Evolutionary conservation across 2,329 filamentous ascomycete genomes (phyloP), one percentile per base, ranked within the genome.

Genomic region (Colletotrichum incanum): DNA sequence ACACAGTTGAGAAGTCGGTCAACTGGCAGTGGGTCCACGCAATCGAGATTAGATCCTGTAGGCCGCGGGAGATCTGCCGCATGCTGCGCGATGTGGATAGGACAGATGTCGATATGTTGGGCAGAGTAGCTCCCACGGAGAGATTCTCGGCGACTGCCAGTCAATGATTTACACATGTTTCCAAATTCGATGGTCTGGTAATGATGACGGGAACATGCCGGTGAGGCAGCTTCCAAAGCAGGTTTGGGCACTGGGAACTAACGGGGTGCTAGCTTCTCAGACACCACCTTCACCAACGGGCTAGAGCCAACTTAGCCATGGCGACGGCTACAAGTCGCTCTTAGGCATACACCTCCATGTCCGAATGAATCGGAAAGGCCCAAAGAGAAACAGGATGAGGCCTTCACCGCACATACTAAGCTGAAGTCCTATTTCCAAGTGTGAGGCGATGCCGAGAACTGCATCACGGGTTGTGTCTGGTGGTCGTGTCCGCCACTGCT

Each of bases 21-120:
- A 55, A 47, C 26, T 50, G 37, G 28, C 39, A 56, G 41, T 65
- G 68, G 66, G 16, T 50, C 55, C 63, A 41, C 47, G 37, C 55
- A 39, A 71, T 71, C 55, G 39, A 66, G 63, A 67, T 71, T 69
- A 69, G 52, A 60, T 65, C 52, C 52, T 72, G 59, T 70, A 65
- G 59, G 64, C 49, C 47, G 60, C 59, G 65, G 66, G 59, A 70
- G 69, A 70, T 72, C 52, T 65, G 63, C 65, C 26, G 66, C 66
- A 60, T 45, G 28, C 65, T 70, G 65, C 66, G 70, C 43, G 23
- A 54, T 58, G 43, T 54, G 26, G 41, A 70, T 50, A 26, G 43
- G 34, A 14, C 37, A 37, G 41, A 26, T 16, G 28, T 26, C 26
- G 54, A 50, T 28, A 31, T 63, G 20, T 34, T 37, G 54, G n/a